Evolutionary conservation across 768 basidiomycete species (phyloP).

Genomic region (Chiua virens): DNA sequence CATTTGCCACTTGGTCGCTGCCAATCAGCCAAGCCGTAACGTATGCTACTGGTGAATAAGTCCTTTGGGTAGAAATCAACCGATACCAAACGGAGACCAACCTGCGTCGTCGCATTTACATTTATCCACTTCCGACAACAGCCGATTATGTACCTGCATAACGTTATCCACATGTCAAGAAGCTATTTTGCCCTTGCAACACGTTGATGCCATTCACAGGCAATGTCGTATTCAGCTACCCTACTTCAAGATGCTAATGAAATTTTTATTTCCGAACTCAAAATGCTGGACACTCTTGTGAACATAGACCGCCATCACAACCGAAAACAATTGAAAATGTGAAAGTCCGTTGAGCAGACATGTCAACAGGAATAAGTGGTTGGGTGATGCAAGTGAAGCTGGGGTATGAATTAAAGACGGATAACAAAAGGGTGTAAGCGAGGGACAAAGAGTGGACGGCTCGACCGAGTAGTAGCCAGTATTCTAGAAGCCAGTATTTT

Average conservation of each 20-base stretch:
- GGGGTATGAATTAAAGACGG: slow-evolving; percentile 17
- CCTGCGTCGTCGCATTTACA: no score
- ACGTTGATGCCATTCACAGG: no score
- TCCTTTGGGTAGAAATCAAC: no score
- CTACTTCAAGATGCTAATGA: background rate
- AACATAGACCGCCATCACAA: background rate
- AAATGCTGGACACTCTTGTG: background rate
- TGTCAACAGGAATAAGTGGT: background rate
- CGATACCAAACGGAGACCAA: no score
- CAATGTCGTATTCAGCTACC: no score
- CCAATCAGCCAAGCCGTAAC: no score
- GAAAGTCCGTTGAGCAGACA: background rate
- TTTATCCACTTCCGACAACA: no score
- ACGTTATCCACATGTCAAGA: no score
- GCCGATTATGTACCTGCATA: no score
- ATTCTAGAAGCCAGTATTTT: background rate
- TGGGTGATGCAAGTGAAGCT: background rate
- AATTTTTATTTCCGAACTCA: background rate
- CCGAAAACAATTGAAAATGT: background rate
- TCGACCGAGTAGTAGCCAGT: background rate
- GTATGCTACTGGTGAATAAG: no score
- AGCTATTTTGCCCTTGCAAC: no score
- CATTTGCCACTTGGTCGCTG: no score
- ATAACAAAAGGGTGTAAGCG: background rate
- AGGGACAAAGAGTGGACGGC: slow-evolving; percentile 20